These are phyloP conservation scores for Oryza punctata DNA, from an alignment of 176 grass and related monocot species.

Conservation along the genomic window DNA sequence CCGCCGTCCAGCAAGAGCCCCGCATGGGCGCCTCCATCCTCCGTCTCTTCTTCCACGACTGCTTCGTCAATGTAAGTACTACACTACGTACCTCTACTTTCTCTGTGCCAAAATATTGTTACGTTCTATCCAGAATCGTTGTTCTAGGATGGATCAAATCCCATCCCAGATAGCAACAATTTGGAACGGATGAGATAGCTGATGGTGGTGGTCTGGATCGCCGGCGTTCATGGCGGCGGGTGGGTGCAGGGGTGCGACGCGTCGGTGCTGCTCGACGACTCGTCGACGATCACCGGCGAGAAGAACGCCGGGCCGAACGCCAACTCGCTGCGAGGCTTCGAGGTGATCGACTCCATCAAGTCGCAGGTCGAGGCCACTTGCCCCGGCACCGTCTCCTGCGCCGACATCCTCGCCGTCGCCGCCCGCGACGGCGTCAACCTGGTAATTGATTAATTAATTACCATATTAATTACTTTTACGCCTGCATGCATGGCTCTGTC, in stretches of 20 bases:
- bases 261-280: slow-evolving; percentile 84
- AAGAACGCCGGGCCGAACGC: slow-evolving; percentile 82
- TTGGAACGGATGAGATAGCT: too few relatives aligned
- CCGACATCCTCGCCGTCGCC: slow-evolving; percentile 88
- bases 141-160: too few relatives aligned
- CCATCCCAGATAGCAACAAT: too few relatives aligned
- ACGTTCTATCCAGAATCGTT: too few relatives aligned
- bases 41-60: slow-evolving; percentile 97
- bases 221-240: neutral
- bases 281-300: slow-evolving; percentile 65
- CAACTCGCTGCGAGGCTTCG: slow-evolving; percentile 72
- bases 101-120: too few relatives aligned
- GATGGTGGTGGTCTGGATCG: neutral
- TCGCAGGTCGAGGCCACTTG: slow-evolving; percentile 56
- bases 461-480: neutral
- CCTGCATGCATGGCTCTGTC: neutral
- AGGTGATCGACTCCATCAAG: slow-evolving; percentile 89
- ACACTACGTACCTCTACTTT: too few relatives aligned
- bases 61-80: slow-evolving; percentile 90
- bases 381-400: slow-evolving; percentile 63
- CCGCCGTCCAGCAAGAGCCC: slow-evolving; percentile 47
- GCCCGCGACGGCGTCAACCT: slow-evolving; percentile 73
- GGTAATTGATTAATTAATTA: slow-evolving; percentile 30
- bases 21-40: slow-evolving; percentile 82
- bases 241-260: slow-evolving; percentile 68